These are phyloP conservation scores for Waltiozyma solani DNA, from an alignment of 1,139 yeast genomes.

Conservation along the genomic window DNA sequence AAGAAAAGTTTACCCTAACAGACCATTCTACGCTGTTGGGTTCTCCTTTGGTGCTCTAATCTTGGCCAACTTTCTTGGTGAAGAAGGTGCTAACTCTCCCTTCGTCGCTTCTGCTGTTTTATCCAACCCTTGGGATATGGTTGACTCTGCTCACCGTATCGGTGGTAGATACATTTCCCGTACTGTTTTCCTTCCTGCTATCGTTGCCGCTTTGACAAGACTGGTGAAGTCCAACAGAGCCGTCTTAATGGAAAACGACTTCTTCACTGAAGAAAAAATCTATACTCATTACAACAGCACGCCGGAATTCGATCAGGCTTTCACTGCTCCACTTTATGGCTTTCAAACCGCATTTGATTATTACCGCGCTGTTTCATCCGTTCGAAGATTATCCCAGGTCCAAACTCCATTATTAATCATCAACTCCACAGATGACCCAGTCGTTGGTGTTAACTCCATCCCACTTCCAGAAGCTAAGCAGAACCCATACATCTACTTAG, in stretches of 20 bases:
- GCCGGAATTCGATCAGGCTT: conserved; percentile 56
- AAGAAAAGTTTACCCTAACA: conserved; percentile 47
- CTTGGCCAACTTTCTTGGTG: conserved; percentile 71
- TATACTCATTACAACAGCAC: conserved; percentile 27
- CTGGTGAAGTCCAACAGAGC: conserved; percentile 52
- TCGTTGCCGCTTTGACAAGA: conserved; percentile 55
- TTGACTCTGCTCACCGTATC: conserved; percentile 43
- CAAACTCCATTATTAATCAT: conserved; percentile 61
- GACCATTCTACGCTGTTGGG: conserved; percentile 72
- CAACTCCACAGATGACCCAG: conserved; percentile 77
- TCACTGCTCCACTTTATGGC: conserved; percentile 71
- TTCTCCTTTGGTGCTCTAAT: conserved; percentile 85
- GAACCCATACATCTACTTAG: conserved; percentile 62
- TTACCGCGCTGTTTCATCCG: conserved; percentile 61
- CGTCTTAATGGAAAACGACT: conserved; percentile 31
- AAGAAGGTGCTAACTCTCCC: conserved; percentile 43
- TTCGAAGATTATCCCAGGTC: conserved; percentile 42
- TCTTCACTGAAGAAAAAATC: conserved; percentile 26
- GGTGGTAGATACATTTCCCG: conserved; percentile 47
- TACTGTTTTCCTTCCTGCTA: conserved; percentile 51
- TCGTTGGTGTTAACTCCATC: conserved; percentile 53
- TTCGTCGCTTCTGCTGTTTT: conserved; percentile 59
- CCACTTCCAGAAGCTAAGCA: conserved; percentile 49
- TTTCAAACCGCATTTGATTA: conserved; percentile 63
- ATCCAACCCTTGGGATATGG: conserved; percentile 83